Base-by-base conservation (phyloP, 73 alveolate species). In the Paramecium sonneborni region DNA sequence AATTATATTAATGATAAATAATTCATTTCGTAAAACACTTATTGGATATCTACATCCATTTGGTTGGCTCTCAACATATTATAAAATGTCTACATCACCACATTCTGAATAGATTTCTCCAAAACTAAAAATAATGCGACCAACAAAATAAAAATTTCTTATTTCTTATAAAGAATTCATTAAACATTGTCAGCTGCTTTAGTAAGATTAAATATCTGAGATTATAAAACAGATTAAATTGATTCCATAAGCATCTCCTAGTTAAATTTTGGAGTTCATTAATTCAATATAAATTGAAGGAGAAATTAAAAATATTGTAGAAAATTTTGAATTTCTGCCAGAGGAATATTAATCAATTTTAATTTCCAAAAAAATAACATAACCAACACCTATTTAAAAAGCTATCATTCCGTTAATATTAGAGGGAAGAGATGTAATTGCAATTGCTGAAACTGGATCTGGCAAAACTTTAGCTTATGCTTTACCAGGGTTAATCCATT, bases 401-500 rank as follows among this genome's bases (percentile, higher is more conserved):
- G 34, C 48, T 35, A 57, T 82, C 14, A 6, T 88, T 1, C 91
- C 95, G 14, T 14, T 74, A 3, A 58, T 88, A 11, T 52, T 93
- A 57, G 24, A 57, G 39, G 97, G 98, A 46, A 95, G 93, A 79
- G 98, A 96, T 79, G 57, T 97, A 8, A 97, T 97, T 41, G 96
- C 95, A 39, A 57, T 95, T 20, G 97, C 99, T 57, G 93, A 97
- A 84, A 97, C 99, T 21, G 99, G 99, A 37, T 93, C 97, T 14
- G 99, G 99, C 12, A 97, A 97, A 93, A 97, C 99, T 38, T 93
- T 97, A 34, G 93, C 99, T 28, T 97, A 92, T 95, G 93, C 97
- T 85, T 93, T 97, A 62, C 99, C 99, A 10, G 92, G 95, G 12
- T 84, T 96, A 26, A 96, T 96, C 0, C 91, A 92, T 74, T 79